Evolutionary conservation across 2,329 filamentous ascomycete genomes (phyloP), one percentile per base, ranked within the genome.

Genomic region (Sphaerulina vaccinii): DNA sequence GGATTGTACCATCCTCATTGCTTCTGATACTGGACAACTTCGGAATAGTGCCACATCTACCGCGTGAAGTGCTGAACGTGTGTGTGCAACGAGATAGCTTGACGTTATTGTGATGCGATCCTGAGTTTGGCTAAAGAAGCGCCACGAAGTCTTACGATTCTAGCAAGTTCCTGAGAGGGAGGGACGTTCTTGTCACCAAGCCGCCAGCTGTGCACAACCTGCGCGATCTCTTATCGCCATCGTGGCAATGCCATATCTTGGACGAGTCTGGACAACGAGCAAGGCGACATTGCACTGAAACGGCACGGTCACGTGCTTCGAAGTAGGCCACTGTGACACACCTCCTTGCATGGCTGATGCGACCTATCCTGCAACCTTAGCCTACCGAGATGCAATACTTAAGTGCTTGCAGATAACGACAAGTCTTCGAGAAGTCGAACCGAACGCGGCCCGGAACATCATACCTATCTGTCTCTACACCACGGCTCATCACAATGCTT

Each of bases 341-440:
- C 40, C 54, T 51, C 59, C 59, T 62, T 62, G 56, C 59, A 50
- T 59, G 32, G 40, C 37, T 46, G 48, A 58, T 60, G 57, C 57
- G 51, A 60, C 55, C 55, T 43, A 44, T 46, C 57, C 42, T 55
- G 54, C 58, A 54, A 58, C 57, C 43, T 56, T 50, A 55, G 44
- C 43, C 51, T 56, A 53, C 50, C 57, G 50, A 51, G 49, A 40
- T 56, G 51, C 44, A 46, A 39, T 51, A 21, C 42, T 49, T 33
- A 51, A 54, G 53, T 56, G 49, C 52, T 47, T 55, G 51, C 52
- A 54, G 52, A 47, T 36, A 19, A 44, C 35, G 24, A 48, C 33
- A 33, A 32, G 27, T 29, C 24, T 40, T 38, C 41, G 47, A 50
- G 36, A 37, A 46, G 24, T 54, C 41, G 51, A 47, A 40, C 39